Evolutionary conservation across 106 monocot genomes (phyloP).

Genomic region (Phalaenopsis equestris): DNA sequence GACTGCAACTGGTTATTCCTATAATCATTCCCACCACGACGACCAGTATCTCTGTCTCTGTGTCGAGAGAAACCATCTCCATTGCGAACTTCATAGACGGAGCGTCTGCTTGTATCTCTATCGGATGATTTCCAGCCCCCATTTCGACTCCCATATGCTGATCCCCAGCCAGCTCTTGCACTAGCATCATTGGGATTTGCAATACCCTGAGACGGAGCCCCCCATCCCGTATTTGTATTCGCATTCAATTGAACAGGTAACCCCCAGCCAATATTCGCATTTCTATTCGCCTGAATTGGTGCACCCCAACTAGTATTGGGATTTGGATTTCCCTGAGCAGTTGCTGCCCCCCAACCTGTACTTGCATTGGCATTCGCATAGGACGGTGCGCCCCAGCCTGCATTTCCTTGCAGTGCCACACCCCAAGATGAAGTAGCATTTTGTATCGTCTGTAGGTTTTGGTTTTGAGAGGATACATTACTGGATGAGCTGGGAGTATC

Average conservation of each 20-base stretch:
- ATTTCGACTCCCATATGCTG: slow-evolving; percentile 9
- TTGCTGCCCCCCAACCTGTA: slow-evolving; percentile 22
- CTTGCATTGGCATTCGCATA: slow-evolving; percentile 7
- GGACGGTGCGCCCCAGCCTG: neutral
- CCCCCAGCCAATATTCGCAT: slow-evolving; percentile 12
- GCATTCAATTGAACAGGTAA: slow-evolving; percentile 1
- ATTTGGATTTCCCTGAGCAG: slow-evolving; percentile 9
- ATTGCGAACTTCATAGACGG: neutral
- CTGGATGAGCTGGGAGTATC: neutral
- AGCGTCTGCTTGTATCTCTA: slow-evolving; percentile 7
- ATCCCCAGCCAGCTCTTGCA: slow-evolving; percentile 8
- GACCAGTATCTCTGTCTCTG: slow-evolving; percentile 11
- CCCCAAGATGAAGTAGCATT: slow-evolving; percentile 7
- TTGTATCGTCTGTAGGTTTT: neutral
- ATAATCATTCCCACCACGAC: slow-evolving; percentile 14
- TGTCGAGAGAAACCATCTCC: slow-evolving; percentile 7
- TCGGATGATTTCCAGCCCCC: slow-evolving; percentile 16
- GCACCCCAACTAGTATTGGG: slow-evolving; percentile 15
- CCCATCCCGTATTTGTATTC: neutral
- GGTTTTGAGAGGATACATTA: neutral
- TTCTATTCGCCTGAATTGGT: neutral
- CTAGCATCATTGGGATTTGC: neutral
- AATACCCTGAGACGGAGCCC: neutral
- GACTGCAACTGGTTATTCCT: slow-evolving; percentile 9
- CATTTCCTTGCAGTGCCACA: slow-evolving; percentile 11